Percentiles rank a stretch among this genome's conserved stretches.
Evolutionary conservation across 345 rosid species (phyloP).

Genomic region (Gossypium australe): DNA sequence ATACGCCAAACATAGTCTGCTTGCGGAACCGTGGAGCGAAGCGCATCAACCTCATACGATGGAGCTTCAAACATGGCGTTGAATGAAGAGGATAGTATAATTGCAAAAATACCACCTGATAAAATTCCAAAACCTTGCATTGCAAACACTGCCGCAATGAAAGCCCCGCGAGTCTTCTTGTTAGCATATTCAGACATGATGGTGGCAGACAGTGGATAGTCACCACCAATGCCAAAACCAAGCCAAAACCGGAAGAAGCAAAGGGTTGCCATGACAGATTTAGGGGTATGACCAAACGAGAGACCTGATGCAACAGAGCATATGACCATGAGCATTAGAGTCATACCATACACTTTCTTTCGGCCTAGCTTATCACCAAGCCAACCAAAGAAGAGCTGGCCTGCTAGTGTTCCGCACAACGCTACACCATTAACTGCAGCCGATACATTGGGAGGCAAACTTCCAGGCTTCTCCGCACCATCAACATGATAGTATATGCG

Average conservation of each 20-base stretch:
- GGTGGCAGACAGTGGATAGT: slow-evolving; percentile 73
- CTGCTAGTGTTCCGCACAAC: slow-evolving; percentile 58
- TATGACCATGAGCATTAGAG: slow-evolving; percentile 67
- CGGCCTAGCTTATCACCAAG: slow-evolving; percentile 77
- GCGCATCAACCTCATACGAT: slow-evolving; percentile 36
- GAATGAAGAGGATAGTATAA: slow-evolving; percentile 47
- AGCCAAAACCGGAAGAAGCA: slow-evolving; percentile 88
- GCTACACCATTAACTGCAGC: slow-evolving; percentile 82
- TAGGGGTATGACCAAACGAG: slow-evolving; percentile 45
- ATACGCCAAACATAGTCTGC: slow-evolving; percentile 85
- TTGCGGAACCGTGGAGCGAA: slow-evolving; percentile 51
- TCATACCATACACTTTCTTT: slow-evolving; percentile 72
- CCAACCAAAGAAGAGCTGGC: slow-evolving; percentile 85
- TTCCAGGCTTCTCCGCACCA: slow-evolving; percentile 53
- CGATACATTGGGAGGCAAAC: slow-evolving; percentile 64
- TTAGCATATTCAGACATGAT: slow-evolving; percentile 88
- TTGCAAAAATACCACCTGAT: slow-evolving; percentile 67
- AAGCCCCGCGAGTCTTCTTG: slow-evolving; percentile 85
- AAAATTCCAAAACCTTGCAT: slow-evolving; percentile 91
- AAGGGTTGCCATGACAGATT: slow-evolving; percentile 51
- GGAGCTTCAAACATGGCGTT: slow-evolving; percentile 47
- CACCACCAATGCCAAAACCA: slow-evolving; percentile 81
- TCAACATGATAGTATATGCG: slow-evolving; percentile 68
- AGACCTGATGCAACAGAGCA: slow-evolving; percentile 65
- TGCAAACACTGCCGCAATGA: slow-evolving; percentile 85